Evolutionary conservation across 805 yeast species (phyloP).

Genomic region (Ogataea neopini): DNA sequence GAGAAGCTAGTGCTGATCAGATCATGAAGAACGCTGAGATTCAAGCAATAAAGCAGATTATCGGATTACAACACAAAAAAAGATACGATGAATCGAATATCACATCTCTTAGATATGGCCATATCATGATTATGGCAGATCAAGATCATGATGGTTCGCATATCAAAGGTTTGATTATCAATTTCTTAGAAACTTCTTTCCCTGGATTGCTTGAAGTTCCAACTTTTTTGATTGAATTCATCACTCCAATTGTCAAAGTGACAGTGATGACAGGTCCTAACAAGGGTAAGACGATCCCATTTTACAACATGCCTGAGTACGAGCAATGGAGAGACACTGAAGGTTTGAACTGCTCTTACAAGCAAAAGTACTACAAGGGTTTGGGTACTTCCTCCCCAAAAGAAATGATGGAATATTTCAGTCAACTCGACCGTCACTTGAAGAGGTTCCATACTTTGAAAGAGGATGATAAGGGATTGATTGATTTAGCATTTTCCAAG

Average conservation of each 20-base stretch:
- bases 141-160: constrained; percentile 99
- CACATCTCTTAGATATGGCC: constrained; percentile 85
- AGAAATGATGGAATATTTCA: constrained; percentile 87
- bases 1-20: constrained; percentile 97
- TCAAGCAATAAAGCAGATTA: constrained; percentile 90
- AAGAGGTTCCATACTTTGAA: constrained; percentile 81
- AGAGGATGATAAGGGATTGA: constrained; percentile 71
- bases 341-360: constrained; percentile 75
- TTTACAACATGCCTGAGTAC: constrained; percentile 94
- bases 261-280: constrained; percentile 65
- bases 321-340: constrained; percentile 90
- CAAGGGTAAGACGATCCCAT: constrained; percentile 58
- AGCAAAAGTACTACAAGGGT: constrained; percentile 96
- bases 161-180: constrained; percentile 92
- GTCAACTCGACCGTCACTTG: constrained; percentile 80
- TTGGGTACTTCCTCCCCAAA: constrained; percentile 88
- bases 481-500: constrained; percentile 93
- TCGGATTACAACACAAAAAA: constrained; percentile 93
- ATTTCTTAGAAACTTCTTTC: constrained; percentile 88
- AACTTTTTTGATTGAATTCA: constrained; percentile 89
- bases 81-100: constrained; percentile 62
- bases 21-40: constrained; percentile 91
- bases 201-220: constrained; percentile 91
- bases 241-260: constrained; percentile 95
- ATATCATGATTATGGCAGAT: constrained; percentile 98